Evolutionary conservation across 2,329 filamentous ascomycete species (phyloP).

Genomic region (Fusarium napiforme): DNA sequence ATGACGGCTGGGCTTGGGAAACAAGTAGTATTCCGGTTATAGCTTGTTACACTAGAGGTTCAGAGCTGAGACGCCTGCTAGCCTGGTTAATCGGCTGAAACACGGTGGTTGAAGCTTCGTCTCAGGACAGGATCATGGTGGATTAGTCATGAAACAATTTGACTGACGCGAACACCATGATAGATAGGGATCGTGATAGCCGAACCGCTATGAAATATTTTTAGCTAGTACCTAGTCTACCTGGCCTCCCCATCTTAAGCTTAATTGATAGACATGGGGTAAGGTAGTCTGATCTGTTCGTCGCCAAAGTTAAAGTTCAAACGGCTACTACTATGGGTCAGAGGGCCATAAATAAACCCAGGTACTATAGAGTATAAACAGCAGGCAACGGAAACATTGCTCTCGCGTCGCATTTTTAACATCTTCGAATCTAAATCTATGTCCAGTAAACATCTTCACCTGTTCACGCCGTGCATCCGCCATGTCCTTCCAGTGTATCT

Average conservation of each 20-base stretch:
- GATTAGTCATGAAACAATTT: slow-evolving; percentile 7
- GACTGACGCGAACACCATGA: neutral
- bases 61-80: slow-evolving; percentile 35
- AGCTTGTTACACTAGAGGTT: slow-evolving; percentile 20
- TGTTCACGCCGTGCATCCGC: slow-evolving; percentile 33
- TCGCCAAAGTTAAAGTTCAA: neutral
- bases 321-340: neutral
- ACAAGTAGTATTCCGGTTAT: slow-evolving; percentile 15
- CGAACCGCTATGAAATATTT: neutral
- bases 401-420: slow-evolving; percentile 37
- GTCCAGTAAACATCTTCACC: slow-evolving; percentile 32
- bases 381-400: slow-evolving; percentile 30
- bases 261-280: neutral
- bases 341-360: neutral
- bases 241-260: neutral
- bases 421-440: slow-evolving; percentile 45
- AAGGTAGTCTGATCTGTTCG: neutral
- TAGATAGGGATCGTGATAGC: neutral
- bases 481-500: slow-evolving; percentile 31
- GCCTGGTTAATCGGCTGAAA: slow-evolving; percentile 38
- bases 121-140: slow-evolving; percentile 18
- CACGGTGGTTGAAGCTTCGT: slow-evolving; percentile 31
- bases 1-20: slow-evolving; percentile 8
- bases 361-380: neutral
- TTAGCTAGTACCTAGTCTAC: neutral